A percentile compares a stretch with the other conserved stretches of the same genome.
phyloP scores from a whole-genome alignment of 2,329 filamentous ascomycete genomes.

The Cladosporium sp. region DNA sequence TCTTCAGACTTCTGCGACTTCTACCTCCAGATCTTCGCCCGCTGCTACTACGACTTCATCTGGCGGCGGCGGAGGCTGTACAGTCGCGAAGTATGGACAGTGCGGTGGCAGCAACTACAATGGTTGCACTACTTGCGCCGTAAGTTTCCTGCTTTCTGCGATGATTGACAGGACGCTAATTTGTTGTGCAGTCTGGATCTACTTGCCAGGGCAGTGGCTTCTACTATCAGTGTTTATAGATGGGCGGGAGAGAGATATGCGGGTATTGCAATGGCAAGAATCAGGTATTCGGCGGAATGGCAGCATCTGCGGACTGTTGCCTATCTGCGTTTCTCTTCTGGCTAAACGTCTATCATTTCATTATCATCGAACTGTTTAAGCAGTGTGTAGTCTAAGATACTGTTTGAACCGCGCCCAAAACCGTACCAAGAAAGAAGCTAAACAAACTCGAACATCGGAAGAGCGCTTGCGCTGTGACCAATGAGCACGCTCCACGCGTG shows the following conservation, averaged over 20 bases:
- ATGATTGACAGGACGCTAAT: not conserved
- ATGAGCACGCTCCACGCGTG: too few relatives aligned
- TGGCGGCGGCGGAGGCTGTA: slow-evolving; percentile 5
- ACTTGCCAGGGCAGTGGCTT: slow-evolving; percentile 19
- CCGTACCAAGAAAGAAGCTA: too few relatives aligned
- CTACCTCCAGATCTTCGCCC: not conserved
- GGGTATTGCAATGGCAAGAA: too few relatives aligned
- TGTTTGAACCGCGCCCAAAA: too few relatives aligned
- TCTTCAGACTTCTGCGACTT: slow-evolving; percentile 7
- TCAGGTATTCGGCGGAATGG: too few relatives aligned
- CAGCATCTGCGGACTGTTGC: too few relatives aligned
- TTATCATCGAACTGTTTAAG: too few relatives aligned
- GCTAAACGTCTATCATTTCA: too few relatives aligned
- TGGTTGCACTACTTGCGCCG: slow-evolving; percentile 18
- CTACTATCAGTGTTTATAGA: slow-evolving; percentile 19
- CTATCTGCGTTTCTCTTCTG: too few relatives aligned
- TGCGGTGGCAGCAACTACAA: slow-evolving; percentile 11
- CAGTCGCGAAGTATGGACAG: slow-evolving; percentile 19
- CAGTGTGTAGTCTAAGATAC: too few relatives aligned
- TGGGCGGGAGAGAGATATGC: not conserved
- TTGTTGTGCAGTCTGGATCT: slow-evolving; percentile 1
- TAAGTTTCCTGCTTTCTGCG: not conserved
- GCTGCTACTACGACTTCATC: slow-evolving; percentile 8
- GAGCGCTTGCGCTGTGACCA: too few relatives aligned
- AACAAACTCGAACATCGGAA: too few relatives aligned